Base-by-base conservation (phyloP, 1,284 basidiomycete genomes). In the Moesziomyces parantarcticus region DNA sequence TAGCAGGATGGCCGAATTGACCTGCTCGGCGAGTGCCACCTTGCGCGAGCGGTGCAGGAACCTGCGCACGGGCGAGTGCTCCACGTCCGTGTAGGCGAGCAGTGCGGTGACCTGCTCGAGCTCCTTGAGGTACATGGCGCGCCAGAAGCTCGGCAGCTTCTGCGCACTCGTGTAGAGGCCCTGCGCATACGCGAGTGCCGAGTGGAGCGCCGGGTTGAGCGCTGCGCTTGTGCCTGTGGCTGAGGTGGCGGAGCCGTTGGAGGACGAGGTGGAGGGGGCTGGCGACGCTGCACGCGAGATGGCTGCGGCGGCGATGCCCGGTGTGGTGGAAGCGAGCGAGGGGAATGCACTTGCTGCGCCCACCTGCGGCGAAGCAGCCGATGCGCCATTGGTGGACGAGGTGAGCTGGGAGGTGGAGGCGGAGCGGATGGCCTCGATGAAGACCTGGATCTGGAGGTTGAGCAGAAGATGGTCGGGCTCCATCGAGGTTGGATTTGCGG, bases 371-470 rank as follows among this genome's bases (percentile, higher is more conserved):
- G 39, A 44, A 13, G 42, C 14, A 3, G 55, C 36, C 21, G 23
- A 5, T 4, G 14, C 46, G 13, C 40, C 47, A 11, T 14, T 18
- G 13, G 41, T 20, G 7, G 48, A 34, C n/a, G 45, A 45, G 22
- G 55, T 43, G 9, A 69, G 53, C 20, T 66, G 59, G 7, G 70
- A 58, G 20, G 72, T 48, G 18, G 73, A 73, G 1, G 72, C 73
- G 0, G 90, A 90, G 34, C 93, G 89, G 67, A 91, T 90, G 9
- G 90, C 87, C 83, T 95, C 93, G 75, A 92, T 89, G 84, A 94
- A 94, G 0, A 89, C 88, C 46, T 91, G 89, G 39, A 94, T 91
- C 72, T 91, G 91, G 48, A 95, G 88, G 77, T 94, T 93, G 70
- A 95, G 88, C 39, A 87, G 86, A 47, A 95, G 86, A 77, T 93